These are phyloP conservation scores for Phytomonas sp. DNA, from an alignment of 208 protist genomes.

Conservation along the genomic window DNA sequence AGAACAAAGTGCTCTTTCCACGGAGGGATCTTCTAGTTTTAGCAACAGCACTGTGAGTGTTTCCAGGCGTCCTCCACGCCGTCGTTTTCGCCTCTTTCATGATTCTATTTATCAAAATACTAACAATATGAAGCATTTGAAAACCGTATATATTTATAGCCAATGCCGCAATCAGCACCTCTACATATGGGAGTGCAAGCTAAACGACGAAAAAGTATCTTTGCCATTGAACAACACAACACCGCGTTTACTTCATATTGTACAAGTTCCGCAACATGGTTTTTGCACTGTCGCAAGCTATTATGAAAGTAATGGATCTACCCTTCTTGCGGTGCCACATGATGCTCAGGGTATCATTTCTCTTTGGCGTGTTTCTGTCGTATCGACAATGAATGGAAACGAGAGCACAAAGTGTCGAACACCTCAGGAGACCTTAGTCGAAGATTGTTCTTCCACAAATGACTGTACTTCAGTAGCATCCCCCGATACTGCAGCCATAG, in stretches of 20 bases:
- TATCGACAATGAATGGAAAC: background rate
- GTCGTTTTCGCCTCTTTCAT: conserved; percentile 23
- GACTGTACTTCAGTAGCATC: background rate
- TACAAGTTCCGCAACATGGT: conserved; percentile 60
- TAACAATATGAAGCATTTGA: background rate
- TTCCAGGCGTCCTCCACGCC: conserved; percentile 10
- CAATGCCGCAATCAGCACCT: conserved; percentile 71
- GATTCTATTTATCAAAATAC: conserved; percentile 1
- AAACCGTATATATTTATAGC: conserved; percentile 48
- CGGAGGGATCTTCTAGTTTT: background rate
- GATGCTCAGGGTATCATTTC: conserved; percentile 42
- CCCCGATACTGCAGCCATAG: background rate
- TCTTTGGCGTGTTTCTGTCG: conserved; percentile 6
- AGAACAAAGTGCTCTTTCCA: background rate
- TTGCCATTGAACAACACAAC: background rate
- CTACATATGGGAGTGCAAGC: conserved; percentile 44
- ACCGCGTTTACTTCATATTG: conserved; percentile 26
- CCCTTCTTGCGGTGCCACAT: conserved; percentile 37
- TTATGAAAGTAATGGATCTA: background rate
- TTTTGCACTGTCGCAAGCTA: conserved; percentile 49
- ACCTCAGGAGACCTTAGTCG: background rate
- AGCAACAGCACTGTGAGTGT: background rate
- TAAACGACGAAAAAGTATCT: background rate
- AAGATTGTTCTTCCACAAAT: background rate
- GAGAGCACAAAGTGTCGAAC: background rate